phyloP scores from a whole-genome alignment of 495 filamentous ascomycete species.

The Podospora sp. region DNA sequence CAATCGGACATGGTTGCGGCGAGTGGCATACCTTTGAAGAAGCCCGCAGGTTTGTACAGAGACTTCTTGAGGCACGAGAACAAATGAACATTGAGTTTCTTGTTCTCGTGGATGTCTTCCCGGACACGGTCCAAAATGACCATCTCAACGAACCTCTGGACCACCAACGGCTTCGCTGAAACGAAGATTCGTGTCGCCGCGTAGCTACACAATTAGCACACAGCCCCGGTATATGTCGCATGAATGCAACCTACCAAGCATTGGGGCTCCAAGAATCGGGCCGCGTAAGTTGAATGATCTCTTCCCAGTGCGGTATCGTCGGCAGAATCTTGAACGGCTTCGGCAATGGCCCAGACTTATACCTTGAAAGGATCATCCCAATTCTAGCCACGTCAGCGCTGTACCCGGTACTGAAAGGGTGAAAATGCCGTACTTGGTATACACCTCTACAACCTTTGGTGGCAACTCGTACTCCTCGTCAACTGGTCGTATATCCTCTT shows the following conservation, averaged over 20 bases:
- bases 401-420: conserved; percentile 6
- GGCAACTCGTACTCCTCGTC: conserved; percentile 86
- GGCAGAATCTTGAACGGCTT: conserved; percentile 98
- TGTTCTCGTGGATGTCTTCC: conserved; percentile 74
- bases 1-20: neutral
- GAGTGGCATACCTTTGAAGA: conserved; percentile 76
- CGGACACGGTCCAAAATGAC: conserved; percentile 85
- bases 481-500: conserved; percentile 41
- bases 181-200: conserved; percentile 89
- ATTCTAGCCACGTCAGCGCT: conserved; percentile 55
- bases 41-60: conserved; percentile 92
- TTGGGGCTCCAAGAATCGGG: conserved; percentile 64
- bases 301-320: conserved; percentile 85
- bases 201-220: conserved; percentile 51
- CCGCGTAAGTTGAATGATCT: conserved; percentile 53
- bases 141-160: conserved; percentile 77
- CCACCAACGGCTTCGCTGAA: conserved; percentile 71
- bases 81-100: conserved; percentile 92
- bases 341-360: conserved; percentile 91
- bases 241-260: conserved; percentile 28
- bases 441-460: conserved; percentile 91
- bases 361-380: conserved; percentile 83
- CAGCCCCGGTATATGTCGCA: neutral
- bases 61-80: conserved; percentile 91
- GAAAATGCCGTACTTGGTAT: conserved; percentile 67